These are phyloP conservation scores for Hymenoscyphus linearis DNA, from an alignment of 2,329 filamentous ascomycete genomes.

Conservation along the genomic window DNA sequence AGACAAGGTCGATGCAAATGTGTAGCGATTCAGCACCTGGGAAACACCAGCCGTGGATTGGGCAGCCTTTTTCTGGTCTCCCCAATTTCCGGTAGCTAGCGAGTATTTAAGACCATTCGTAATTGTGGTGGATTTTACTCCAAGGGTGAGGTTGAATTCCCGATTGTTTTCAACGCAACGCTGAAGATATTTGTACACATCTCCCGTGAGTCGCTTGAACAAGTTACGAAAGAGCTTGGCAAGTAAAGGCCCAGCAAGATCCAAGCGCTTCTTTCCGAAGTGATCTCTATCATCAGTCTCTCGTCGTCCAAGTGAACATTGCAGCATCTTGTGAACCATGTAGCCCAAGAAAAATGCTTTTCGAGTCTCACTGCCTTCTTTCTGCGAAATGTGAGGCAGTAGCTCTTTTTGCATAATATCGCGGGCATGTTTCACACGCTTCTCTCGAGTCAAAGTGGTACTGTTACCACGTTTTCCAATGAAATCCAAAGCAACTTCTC, in stretches of 20 bases:
- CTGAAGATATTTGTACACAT: conserved; percentile 86
- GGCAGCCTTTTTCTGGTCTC: conserved; percentile 97
- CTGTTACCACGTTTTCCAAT: conserved; percentile 86
- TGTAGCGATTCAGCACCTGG: conserved; percentile 96
- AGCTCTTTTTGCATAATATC: conserved; percentile 98
- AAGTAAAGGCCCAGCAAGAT: conserved; percentile 88
- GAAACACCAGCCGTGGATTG: conserved; percentile 95
- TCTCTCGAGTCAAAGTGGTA: conserved; percentile 72
- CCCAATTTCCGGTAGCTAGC: conserved; percentile 96
- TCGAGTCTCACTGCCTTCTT: conserved; percentile 86
- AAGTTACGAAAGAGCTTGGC: conserved; percentile 94
- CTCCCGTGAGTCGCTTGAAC: conserved; percentile 84
- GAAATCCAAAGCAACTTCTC: conserved; percentile 88
- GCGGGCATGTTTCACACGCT: conserved; percentile 85
- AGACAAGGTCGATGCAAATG: conserved; percentile 91
- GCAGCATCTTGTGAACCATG: conserved; percentile 94
- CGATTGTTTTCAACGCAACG: conserved; percentile 84
- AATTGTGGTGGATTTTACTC: conserved; percentile 84
- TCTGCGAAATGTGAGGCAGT: conserved; percentile 92
- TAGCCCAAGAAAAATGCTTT: conserved; percentile 99
- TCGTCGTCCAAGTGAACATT: conserved; percentile 85
- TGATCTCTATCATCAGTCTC: conserved; percentile 98
- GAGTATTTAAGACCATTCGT: conserved; percentile 96
- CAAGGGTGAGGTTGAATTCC: conserved; percentile 86
- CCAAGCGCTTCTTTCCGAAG: conserved; percentile 96